A percentile compares a stretch with the other conserved stretches of the same genome.
Evolutionary conservation across 2,329 filamentous ascomycete genomes (phyloP).

Genomic region (Mariannaea elegans): DNA sequence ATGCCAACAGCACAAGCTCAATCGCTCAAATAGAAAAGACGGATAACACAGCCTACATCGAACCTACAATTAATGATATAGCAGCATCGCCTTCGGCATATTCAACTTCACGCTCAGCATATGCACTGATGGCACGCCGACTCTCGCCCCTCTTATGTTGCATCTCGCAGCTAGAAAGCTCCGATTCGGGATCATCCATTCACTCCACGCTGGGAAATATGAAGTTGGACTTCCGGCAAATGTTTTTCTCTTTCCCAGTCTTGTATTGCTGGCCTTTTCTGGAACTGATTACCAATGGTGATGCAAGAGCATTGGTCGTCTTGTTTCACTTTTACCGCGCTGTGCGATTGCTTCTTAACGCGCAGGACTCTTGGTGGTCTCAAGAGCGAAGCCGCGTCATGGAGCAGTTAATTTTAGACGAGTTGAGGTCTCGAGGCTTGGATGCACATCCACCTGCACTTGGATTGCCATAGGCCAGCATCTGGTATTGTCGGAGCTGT

Average conservation of each 20-base stretch:
- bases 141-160: conserved; percentile 2
- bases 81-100: not conserved
- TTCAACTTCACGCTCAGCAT: not conserved
- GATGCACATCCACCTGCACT: not conserved
- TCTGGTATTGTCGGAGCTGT: no score
- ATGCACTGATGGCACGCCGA: not conserved
- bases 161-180: not conserved
- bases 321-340: conserved; percentile 9
- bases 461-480: no score
- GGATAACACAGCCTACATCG: not conserved
- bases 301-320: not conserved
- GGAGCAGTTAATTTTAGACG: not conserved
- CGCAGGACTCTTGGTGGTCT: conserved; percentile 1
- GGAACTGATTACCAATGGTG: not conserved
- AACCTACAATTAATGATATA: no score
- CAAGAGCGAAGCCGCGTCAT: not conserved
- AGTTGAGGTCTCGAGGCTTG: not conserved
- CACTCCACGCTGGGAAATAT: not conserved
- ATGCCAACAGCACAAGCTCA: no score
- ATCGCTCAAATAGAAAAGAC: not conserved
- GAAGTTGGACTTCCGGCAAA: not conserved
- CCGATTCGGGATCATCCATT: not conserved
- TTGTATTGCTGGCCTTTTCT: conserved; percentile 10
- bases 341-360: not conserved
- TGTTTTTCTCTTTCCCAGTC: conserved; percentile 2